Evolutionary conservation across 148 eudicot species (phyloP), one percentile per base, ranked within the genome.

Genomic region (Rheum nobile): DNA sequence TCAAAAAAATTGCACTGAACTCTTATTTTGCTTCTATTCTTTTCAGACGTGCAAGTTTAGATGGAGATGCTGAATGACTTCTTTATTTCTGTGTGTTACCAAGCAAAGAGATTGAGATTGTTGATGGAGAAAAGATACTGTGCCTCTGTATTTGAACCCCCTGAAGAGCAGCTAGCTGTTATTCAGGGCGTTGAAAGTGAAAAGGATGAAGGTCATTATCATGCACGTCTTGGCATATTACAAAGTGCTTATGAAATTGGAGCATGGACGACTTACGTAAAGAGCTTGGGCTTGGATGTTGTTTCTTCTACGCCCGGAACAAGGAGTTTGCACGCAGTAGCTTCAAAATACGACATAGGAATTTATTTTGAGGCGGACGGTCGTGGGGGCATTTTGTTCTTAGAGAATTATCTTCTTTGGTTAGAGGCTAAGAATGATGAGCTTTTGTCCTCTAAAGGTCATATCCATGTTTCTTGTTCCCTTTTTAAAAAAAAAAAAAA

Each of bases 11-110:
- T 65, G 41, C 39, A 34, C 5, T 16, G 77, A 82, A 83, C 69
- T 80, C 79, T 80, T 77, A 77, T 72, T 43, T 78, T 82, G 75
- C 32, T 78, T 75, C 80, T 88, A 82, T 83, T 78, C 22, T 61
- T 84, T 88, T 79, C 97, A 94, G 98, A 91, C 89, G 96, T 91
- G 96, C 89, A 75, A 91, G 98, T 84, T 85, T 95, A 76, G 98
- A 95, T 80, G 98, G 96, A 75, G 97, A 95, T 84, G 98, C 96
- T 65, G 98, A 88, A 75, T 90, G 98, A 73, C 89, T 95, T 76
- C 93, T 95, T 16, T 95, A 91, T 79, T 95, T 95, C 80, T 75
- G 83, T 72, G 84, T 84, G 72, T 74, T 80, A 74, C 79, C 87
- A 72, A 84, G 85, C 78, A 76, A 83, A 68, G 87, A 74, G 79